These are phyloP conservation scores for Sordariomycetes sp. DNA, from an alignment of 2,329 filamentous ascomycete genomes.

Conservation along the genomic window DNA sequence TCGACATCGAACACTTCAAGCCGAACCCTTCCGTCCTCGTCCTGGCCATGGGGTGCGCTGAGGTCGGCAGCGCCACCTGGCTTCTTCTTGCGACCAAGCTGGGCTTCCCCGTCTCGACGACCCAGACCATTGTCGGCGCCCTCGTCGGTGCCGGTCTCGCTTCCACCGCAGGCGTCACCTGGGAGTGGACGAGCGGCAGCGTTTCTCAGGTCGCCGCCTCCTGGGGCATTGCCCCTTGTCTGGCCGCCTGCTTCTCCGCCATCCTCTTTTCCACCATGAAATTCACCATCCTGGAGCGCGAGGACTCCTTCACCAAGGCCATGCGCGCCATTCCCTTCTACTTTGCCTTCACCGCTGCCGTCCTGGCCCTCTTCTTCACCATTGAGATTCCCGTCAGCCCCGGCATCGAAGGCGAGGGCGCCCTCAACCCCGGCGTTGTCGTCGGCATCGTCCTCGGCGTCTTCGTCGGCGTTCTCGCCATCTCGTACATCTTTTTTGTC, in stretches of 20 bases:
- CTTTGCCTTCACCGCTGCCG: slow-evolving; percentile 12
- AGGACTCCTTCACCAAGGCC: slow-evolving; percentile 9
- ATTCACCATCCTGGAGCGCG: slow-evolving; percentile 10
- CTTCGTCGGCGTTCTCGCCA: slow-evolving; percentile 38
- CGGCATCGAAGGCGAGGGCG: background rate
- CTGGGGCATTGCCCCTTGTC: slow-evolving; percentile 10
- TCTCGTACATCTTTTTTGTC: slow-evolving; percentile 38
- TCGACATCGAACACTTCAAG: slow-evolving; percentile 26
- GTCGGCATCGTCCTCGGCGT: slow-evolving; percentile 35
- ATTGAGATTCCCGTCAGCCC: slow-evolving; percentile 2
- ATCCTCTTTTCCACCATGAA: slow-evolving; percentile 8
- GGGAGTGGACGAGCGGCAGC: slow-evolving; percentile 9
- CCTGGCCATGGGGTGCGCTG: slow-evolving; percentile 29
- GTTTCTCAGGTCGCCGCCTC: slow-evolving; percentile 13
- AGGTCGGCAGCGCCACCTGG: slow-evolving; percentile 27
- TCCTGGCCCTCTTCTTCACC: slow-evolving; percentile 12
- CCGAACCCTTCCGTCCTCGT: slow-evolving; percentile 29
- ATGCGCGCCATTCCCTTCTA: slow-evolving; percentile 13
- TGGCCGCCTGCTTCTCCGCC: slow-evolving; percentile 9
- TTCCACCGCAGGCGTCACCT: slow-evolving; percentile 25
- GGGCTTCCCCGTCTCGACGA: slow-evolving; percentile 30
- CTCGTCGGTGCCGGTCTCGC: slow-evolving; percentile 37
- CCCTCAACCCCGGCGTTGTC: slow-evolving; percentile 33
- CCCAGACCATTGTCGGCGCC: slow-evolving; percentile 33
- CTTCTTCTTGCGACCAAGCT: slow-evolving; percentile 28